Percentiles rank a stretch among this genome's conserved stretches.
phyloP scores from a whole-genome alignment of 345 rosid genomes.

The Citrus maxima region DNA sequence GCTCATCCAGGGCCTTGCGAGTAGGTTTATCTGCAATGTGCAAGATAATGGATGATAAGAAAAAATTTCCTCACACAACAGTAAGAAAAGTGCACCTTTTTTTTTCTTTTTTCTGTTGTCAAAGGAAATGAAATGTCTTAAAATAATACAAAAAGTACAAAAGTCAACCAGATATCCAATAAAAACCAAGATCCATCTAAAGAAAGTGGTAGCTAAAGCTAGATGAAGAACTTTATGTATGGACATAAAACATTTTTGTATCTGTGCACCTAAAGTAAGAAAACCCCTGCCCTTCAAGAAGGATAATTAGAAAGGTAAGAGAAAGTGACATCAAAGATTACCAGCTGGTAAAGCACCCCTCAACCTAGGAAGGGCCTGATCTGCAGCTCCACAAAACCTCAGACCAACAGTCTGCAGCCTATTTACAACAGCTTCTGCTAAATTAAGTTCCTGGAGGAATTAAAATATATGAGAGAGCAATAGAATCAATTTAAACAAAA shows the following conservation, averaged over 20 bases:
- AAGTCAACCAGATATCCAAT: background rate
- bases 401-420: slow-evolving; percentile 89
- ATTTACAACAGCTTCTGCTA: slow-evolving; percentile 87
- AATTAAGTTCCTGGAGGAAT: slow-evolving; percentile 75
- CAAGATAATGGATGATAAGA: background rate
- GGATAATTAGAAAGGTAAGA: background rate
- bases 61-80: background rate
- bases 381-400: slow-evolving; percentile 90
- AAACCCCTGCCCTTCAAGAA: background rate
- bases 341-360: slow-evolving; percentile 94
- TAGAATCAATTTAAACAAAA: background rate
- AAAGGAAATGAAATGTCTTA: background rate
- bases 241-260: background rate
- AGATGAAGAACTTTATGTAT: background rate
- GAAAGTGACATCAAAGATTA: slow-evolving; percentile 21
- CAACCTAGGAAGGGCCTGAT: slow-evolving; percentile 90
- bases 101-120: too few relatives aligned
- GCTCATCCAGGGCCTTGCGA: slow-evolving; percentile 87
- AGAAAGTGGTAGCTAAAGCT: background rate
- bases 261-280: background rate
- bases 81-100: background rate
- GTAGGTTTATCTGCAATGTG: slow-evolving; percentile 62
- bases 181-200: background rate
- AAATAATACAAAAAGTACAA: background rate
- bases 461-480: slow-evolving; percentile 9